Evolutionary conservation across 371 early-diverging fungal genomes (phyloP), one percentile per base, ranked within the genome.

Genomic region (Apophysomyces ossiformis): DNA sequence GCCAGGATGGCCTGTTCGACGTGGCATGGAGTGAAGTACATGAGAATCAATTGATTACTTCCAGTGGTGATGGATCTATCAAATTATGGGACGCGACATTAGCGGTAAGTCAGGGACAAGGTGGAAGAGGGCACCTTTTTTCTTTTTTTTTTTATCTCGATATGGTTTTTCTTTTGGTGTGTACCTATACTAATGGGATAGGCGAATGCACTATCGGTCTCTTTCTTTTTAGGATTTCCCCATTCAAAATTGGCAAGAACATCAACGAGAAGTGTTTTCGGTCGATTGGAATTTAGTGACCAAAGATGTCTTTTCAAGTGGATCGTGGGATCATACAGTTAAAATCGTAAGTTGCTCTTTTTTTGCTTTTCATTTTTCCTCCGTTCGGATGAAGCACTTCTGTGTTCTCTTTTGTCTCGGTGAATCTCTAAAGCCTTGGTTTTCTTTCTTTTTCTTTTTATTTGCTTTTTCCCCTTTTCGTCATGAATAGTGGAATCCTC

Each of bases 1-100:
- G 97, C 8, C 97, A 96, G 73, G 98, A 98, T 74, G 97, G 96
- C 12, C 77, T 96, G 26, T 98, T 92, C 70, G 98, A 97, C 74
- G 75, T 92, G 38, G 89, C 93, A 36, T 98, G 98, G 98, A 94
- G 92, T 74, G 98, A 98, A 77, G 68, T 88, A 15, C 92, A 98
- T 72, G 97, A 98, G 71, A 92, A 95, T 75, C 98, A 98, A 66
- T 64, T 98, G 32, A 90, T 91, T 2, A 93, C 94, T 4, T 89
- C 91, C 16, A 92, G 93, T 70, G 98, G 98, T 36, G 97, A 97
- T 72, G 98, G 98, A 41, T 89, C 90, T 58, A 88, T 98, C 50
- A 96, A 95, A 72, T 85, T 98, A 65, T 98, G 94, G 93, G 98
- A 98, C 74, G 82, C 86, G 1, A 89, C 89, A 5, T 71, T 95